Evolutionary conservation across 2,329 filamentous ascomycete species (phyloP).

Genomic region (Hymenoscyphus fructigenus): DNA sequence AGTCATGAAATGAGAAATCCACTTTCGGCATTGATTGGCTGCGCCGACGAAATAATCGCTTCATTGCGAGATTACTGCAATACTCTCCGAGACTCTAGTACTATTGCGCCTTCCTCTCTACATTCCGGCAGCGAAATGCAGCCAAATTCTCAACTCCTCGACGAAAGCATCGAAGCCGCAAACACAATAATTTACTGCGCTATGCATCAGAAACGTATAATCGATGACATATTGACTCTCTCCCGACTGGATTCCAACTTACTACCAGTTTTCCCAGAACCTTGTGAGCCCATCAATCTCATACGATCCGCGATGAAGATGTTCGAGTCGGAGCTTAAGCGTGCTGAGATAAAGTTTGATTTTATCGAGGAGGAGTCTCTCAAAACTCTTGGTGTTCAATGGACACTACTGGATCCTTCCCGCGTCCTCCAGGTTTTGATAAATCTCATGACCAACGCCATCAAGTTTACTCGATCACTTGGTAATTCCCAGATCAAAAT

Average conservation of each 20-base stretch:
- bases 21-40: constrained; percentile 71
- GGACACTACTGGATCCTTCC: constrained; percentile 68
- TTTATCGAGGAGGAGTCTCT: constrained; percentile 64
- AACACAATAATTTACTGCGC: constrained; percentile 76
- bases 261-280: constrained; percentile 44
- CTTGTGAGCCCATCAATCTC: constrained; percentile 62
- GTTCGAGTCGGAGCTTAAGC: constrained; percentile 72
- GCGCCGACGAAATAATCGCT: constrained; percentile 54
- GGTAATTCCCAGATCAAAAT: constrained; percentile 53
- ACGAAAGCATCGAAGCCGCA: constrained; percentile 68
- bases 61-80: constrained; percentile 16
- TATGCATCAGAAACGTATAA: constrained; percentile 75
- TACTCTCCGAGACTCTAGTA: neutral
- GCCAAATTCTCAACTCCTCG: constrained; percentile 44
- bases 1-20: constrained; percentile 72
- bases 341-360: constrained; percentile 64
- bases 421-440: constrained; percentile 76
- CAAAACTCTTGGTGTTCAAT: constrained; percentile 55
- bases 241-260: constrained; percentile 75
- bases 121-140: neutral
- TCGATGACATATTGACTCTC: constrained; percentile 62
- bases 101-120: neutral
- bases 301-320: constrained; percentile 70
- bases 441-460: constrained; percentile 75
- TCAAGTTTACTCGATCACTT: constrained; percentile 74